Conservation (phyloP, 345 rosid species). For the Heritiera fomes region DNA sequence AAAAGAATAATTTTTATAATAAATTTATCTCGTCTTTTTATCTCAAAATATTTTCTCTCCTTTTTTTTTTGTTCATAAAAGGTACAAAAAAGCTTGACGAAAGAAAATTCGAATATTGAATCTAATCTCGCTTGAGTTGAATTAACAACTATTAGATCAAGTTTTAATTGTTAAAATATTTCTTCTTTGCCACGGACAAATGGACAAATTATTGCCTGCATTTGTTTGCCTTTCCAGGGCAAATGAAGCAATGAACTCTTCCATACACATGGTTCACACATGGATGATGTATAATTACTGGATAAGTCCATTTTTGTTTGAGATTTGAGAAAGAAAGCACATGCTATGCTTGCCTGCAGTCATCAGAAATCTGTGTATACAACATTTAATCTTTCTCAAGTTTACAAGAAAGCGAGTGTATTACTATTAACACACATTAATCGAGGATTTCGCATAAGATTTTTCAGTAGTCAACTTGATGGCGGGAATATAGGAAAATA, state of each 20-base stretch:
- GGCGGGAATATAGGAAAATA: neutral
- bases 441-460: neutral
- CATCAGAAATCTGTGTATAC: neutral
- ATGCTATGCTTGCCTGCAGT: neutral
- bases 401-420: too few species aligned
- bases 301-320: neutral
- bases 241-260: neutral
- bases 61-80: too few species aligned
- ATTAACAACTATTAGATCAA: too few species aligned
- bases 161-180: neutral
- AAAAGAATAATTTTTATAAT: too few species aligned
- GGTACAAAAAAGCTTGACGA: too few species aligned
- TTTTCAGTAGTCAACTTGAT: neutral
- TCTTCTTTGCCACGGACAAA: neutral
- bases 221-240: neutral
- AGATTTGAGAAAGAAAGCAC: neutral
- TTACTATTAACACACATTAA: too few species aligned
- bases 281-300: neutral
- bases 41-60: too few species aligned
- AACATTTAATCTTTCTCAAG: too few species aligned
- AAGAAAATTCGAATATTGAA: too few species aligned
- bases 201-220: neutral
- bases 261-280: neutral
- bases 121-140: too few species aligned
- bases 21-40: too few species aligned